phyloP scores from a whole-genome alignment of 176 grass and related monocot species.

The Juncus inflexus region DNA sequence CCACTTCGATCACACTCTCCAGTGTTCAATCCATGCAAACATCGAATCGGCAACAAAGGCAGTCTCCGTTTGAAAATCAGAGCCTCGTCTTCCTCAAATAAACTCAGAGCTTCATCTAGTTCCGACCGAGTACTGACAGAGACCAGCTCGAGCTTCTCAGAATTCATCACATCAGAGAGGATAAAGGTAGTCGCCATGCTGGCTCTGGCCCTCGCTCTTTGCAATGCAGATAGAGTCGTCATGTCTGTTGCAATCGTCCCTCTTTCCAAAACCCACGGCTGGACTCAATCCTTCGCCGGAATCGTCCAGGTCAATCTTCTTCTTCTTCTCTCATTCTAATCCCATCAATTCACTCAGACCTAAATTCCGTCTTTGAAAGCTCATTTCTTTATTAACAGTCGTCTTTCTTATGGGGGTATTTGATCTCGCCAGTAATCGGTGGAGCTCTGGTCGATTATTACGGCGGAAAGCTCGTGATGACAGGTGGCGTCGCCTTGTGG shows the following conservation, averaged over 20 bases:
- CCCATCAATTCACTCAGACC: neutral
- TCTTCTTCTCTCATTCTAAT: neutral
- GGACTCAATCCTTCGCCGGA: constrained; percentile 70
- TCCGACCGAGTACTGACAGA: constrained; percentile 18
- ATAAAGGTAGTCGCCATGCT: constrained; percentile 89
- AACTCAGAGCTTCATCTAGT: constrained; percentile 19
- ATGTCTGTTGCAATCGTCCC: constrained; percentile 97
- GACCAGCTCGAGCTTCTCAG: constrained; percentile 24
- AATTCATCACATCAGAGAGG: constrained; percentile 93
- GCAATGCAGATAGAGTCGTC: constrained; percentile 93
- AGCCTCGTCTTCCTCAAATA: neutral
- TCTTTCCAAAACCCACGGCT: constrained; percentile 68
- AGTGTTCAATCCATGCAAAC: neutral
- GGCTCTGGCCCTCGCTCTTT: constrained; percentile 72
- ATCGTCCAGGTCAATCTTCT: constrained; percentile 62
- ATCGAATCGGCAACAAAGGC: constrained; percentile 1
- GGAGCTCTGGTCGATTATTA: constrained; percentile 88
- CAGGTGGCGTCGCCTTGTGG: constrained; percentile 87
- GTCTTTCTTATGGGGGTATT: constrained; percentile 95
- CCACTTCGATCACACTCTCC: neutral
- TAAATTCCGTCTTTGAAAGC: neutral
- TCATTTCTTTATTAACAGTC: constrained; percentile 50
- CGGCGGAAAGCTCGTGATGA: constrained; percentile 87
- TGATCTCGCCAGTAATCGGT: constrained; percentile 84
- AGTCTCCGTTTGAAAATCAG: neutral